A percentile compares a stretch with the other conserved stretches of the same genome.
Evolutionary conservation across 306 rosid species (phyloP).

Genomic region (Malus asiatica): DNA sequence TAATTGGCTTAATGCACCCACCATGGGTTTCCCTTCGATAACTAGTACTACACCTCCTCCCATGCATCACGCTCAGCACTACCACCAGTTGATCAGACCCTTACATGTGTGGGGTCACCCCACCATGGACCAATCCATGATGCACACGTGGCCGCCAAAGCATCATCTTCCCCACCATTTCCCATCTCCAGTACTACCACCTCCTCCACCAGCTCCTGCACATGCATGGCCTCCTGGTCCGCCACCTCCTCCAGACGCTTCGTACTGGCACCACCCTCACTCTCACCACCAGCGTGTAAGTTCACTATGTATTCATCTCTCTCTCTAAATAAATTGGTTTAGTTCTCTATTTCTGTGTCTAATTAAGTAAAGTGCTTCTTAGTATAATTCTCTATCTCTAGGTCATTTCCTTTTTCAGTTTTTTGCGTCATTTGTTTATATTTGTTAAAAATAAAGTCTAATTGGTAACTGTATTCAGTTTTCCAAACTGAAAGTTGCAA

Average conservation of each 20-base stretch:
- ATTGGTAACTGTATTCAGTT: neutral
- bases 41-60: slow-evolving; percentile 8
- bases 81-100: slow-evolving; percentile 65
- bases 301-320: neutral
- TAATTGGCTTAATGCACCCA: slow-evolving; percentile 45
- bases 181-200: slow-evolving; percentile 17
- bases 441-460: too few relatives aligned
- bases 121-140: slow-evolving; percentile 45
- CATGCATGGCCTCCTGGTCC: slow-evolving; percentile 34
- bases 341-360: neutral
- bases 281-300: slow-evolving; percentile 47
- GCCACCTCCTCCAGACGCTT: slow-evolving; percentile 42
- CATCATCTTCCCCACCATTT: slow-evolving; percentile 30
- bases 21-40: slow-evolving; percentile 65
- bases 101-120: slow-evolving; percentile 99
- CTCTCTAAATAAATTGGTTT: too few relatives aligned
- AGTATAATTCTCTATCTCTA: neutral
- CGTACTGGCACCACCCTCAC: slow-evolving; percentile 48
- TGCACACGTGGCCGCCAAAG: slow-evolving; percentile 63
- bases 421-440: neutral
- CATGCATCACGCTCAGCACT: slow-evolving; percentile 1
- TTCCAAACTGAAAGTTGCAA: neutral
- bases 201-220: slow-evolving; percentile 12
- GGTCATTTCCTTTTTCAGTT: neutral
- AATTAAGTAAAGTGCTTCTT: neutral